Evolutionary conservation across 768 basidiomycete genomes (phyloP).

Genomic region (Tubosaeta brunneosetosa): DNA sequence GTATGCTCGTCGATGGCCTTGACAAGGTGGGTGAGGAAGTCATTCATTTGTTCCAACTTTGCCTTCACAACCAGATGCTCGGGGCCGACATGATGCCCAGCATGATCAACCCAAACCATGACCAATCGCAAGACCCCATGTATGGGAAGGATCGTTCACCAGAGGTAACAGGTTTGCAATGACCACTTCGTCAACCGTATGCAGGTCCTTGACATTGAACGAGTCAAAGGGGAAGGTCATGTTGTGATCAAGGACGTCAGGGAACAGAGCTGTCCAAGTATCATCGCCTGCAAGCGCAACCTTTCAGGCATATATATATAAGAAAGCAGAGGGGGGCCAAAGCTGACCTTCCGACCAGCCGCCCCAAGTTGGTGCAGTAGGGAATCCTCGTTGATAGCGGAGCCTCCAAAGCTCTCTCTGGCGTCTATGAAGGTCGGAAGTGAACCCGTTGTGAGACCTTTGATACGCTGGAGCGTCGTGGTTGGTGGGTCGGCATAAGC

Average conservation of each 20-base stretch:
- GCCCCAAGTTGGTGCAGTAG: slow-evolving; percentile 66
- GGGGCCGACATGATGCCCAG: slow-evolving; percentile 90
- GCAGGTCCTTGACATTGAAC: slow-evolving; percentile 97
- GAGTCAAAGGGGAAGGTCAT: slow-evolving; percentile 88
- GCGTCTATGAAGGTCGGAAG: slow-evolving; percentile 93
- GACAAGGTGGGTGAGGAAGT: slow-evolving; percentile 69
- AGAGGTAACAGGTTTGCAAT: slow-evolving; percentile 79
- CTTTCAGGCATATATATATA: slow-evolving; percentile 33
- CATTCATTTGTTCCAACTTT: slow-evolving; percentile 87
- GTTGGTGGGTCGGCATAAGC: slow-evolving; percentile 94
- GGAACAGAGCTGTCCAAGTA: slow-evolving; percentile 92
- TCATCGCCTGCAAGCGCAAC: slow-evolving; percentile 94
- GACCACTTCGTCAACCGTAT: slow-evolving; percentile 92
- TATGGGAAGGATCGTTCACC: slow-evolving; percentile 44
- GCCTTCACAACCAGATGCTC: slow-evolving; percentile 79
- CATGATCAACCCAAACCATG: slow-evolving; percentile 97
- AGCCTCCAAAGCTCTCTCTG: slow-evolving; percentile 89
- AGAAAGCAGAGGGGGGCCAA: not conserved
- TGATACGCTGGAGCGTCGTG: slow-evolving; percentile 89
- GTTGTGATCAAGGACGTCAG: slow-evolving; percentile 63
- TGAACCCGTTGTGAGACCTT: slow-evolving; percentile 91
- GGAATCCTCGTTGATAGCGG: slow-evolving; percentile 84
- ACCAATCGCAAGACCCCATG: slow-evolving; percentile 87
- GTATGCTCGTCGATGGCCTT: slow-evolving; percentile 79
- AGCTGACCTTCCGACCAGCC: slow-evolving; percentile 55